Evolutionary conservation across 148 eudicot species (phyloP).

Genomic region (Rhododendron williamsianum): DNA sequence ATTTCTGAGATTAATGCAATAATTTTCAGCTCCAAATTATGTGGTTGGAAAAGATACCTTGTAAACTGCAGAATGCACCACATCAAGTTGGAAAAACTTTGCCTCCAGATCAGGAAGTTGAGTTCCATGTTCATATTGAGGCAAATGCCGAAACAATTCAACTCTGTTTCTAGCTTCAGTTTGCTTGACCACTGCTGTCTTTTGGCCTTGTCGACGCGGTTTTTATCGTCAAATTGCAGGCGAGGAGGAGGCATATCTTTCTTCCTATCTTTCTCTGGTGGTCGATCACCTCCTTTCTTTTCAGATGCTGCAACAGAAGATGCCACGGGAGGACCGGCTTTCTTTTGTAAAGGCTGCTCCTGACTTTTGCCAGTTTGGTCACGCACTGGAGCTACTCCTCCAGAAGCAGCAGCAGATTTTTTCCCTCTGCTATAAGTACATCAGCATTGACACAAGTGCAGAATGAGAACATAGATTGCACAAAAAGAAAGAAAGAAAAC

Average conservation of each 20-base stretch:
- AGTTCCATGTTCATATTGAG: conserved; percentile 83
- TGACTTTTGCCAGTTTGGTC: conserved; percentile 35
- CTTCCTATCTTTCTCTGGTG: conserved; percentile 70
- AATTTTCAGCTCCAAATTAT: background rate
- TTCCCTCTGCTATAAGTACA: conserved; percentile 25
- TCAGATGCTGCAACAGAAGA: conserved; percentile 46
- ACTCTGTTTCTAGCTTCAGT: conserved; percentile 76
- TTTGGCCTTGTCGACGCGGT: conserved; percentile 77
- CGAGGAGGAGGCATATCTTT: conserved; percentile 78
- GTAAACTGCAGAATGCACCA: conserved; percentile 84
- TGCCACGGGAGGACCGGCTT: conserved; percentile 28
- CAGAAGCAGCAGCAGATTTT: conserved; percentile 23
- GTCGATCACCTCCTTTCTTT: conserved; percentile 57
- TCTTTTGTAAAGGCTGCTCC: conserved; percentile 49
- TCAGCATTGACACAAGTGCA: background rate
- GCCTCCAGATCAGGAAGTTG: conserved; percentile 66
- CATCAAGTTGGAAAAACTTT: conserved; percentile 55
- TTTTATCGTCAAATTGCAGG: conserved; percentile 86
- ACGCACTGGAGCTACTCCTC: conserved; percentile 19
- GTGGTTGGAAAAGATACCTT: conserved; percentile 40
- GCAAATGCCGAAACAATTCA: conserved; percentile 81
- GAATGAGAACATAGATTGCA: background rate
- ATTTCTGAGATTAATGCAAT: background rate
- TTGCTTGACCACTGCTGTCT: conserved; percentile 69
- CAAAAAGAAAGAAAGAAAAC: background rate